These are phyloP conservation scores for Pseudozyma flocculosa DNA, from an alignment of 1,284 basidiomycete species.

Conservation along the genomic window DNA sequence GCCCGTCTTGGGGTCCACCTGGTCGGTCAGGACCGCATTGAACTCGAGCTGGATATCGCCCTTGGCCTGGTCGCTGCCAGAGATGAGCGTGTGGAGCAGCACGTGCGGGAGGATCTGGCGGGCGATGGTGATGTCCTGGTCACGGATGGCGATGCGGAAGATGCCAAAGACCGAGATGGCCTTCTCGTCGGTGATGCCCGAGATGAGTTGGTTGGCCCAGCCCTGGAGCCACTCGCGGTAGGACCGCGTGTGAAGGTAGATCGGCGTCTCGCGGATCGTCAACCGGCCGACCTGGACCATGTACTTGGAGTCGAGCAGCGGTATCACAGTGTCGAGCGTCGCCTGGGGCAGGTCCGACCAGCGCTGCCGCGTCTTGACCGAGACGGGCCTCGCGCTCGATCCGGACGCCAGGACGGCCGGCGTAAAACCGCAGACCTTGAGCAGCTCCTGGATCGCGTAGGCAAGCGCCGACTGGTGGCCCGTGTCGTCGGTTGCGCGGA, in stretches of 20 bases:
- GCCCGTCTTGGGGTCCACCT: slow-evolving; percentile 62
- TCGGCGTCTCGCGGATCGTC: slow-evolving; percentile 46
- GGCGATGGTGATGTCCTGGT: slow-evolving; percentile 87
- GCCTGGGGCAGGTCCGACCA: slow-evolving; percentile 81
- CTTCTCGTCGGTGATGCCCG: slow-evolving; percentile 55
- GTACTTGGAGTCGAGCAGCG: slow-evolving; percentile 63
- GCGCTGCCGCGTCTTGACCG: slow-evolving; percentile 65
- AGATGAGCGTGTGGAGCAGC: slow-evolving; percentile 80
- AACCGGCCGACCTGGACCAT: slow-evolving; percentile 37
- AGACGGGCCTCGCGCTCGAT: slow-evolving; percentile 57
- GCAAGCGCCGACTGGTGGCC: slow-evolving; percentile 86
- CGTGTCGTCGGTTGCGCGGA: slow-evolving; percentile 89
- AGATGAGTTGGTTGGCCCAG: slow-evolving; percentile 84
- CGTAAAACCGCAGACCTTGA: slow-evolving; percentile 84
- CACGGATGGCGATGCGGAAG: slow-evolving; percentile 76
- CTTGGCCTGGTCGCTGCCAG: slow-evolving; percentile 67
- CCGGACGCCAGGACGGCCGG: slow-evolving; percentile 65
- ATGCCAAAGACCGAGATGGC: slow-evolving; percentile 71
- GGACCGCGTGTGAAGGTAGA: slow-evolving; percentile 72
- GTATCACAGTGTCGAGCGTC: slow-evolving; percentile 82
- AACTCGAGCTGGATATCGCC: slow-evolving; percentile 74
- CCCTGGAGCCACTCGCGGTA: slow-evolving; percentile 95
- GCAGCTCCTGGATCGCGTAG: slow-evolving; percentile 87
- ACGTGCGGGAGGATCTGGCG: slow-evolving; percentile 89
- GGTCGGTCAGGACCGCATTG: slow-evolving; percentile 79